These are phyloP conservation scores for Coemansia sp. DNA, from an alignment of 192 early-diverging fungal species.

Conservation along the genomic window DNA sequence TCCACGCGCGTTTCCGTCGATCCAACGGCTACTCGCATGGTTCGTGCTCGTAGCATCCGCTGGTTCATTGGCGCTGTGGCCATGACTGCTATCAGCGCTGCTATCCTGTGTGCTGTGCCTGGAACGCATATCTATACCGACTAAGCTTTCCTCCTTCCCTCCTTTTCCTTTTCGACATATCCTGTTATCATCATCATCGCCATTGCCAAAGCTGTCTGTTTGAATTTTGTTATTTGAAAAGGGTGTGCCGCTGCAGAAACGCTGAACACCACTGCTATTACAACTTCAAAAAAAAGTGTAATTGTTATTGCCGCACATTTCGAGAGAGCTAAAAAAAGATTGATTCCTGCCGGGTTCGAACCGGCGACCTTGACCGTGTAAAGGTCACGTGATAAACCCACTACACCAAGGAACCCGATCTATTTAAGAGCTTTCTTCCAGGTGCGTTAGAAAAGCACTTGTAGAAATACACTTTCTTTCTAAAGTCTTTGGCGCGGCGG, in stretches of 20 bases:
- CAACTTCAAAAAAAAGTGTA: no score
- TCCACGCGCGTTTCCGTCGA: slow-evolving; percentile 48
- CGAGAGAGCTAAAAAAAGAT: background rate
- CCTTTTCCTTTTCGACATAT: background rate
- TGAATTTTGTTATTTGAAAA: background rate
- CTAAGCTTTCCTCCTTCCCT: slow-evolving; percentile 4
- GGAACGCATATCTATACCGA: slow-evolving; percentile 47
- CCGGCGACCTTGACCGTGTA: slow-evolving; percentile 18
- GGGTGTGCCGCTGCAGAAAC: no score
- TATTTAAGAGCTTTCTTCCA: background rate
- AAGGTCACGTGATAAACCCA: slow-evolving; percentile 12
- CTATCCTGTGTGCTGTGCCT: slow-evolving; percentile 51
- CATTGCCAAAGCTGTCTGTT: no score
- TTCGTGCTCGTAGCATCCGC: slow-evolving; percentile 46
- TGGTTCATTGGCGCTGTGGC: slow-evolving; percentile 51
- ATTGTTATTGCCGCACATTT: background rate
- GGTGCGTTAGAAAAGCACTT: no score
- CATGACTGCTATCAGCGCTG: slow-evolving; percentile 50
- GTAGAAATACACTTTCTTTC: no score
- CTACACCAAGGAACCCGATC: slow-evolving; percentile 5
- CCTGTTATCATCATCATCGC: background rate
- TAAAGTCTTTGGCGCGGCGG: no score
- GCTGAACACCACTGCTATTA: no score
- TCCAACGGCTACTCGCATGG: slow-evolving; percentile 52
- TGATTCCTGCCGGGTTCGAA: slow-evolving; percentile 21